Base-by-base conservation (phyloP, 371 early-diverging fungal genomes). In the Lichtheimia ramosa region DNA sequence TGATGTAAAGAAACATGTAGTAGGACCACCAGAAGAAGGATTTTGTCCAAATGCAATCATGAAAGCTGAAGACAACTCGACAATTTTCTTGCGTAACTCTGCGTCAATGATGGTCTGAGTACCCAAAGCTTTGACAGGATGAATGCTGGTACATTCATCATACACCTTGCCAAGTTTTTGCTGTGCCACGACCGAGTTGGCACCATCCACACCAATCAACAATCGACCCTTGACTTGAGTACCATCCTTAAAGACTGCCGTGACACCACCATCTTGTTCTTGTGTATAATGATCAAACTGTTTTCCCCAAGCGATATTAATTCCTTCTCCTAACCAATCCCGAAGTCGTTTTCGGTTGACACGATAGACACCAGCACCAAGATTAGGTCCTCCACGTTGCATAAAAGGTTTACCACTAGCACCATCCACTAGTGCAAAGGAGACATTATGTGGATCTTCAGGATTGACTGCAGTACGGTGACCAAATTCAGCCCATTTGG, bases 161-260 rank as follows among this genome's bases (percentile, higher is more conserved):
- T 61, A 69, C 4, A 18, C 5, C 12, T 69, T 12, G 1, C 68
- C 65, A 5, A 67, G 43, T 5, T 62, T 23, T 24, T 68, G 61
- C 15, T 50, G 46, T 50, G 68, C 67, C 2, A 68, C 67, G 0
- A 2, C 21, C 39, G 71, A 71, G 8, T 58, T 56, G n/a, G 61
- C n/a, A 10, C 71, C 71, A 54, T 71, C 71, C 0, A 61, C 71
- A 23, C 65, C 71, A n/a, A 71, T 61, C 3, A 71, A 21, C 2
- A 67, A 5, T 23, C 58, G 48, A 4, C 71, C 71, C 20, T 46
- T 24, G 0, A 49, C 65, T n/a, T 41, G 49, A 0, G 65, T 59
- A 12, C 69, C 70, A 42, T 75, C 79, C 3, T 62, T 59, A 48
- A 78, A 75, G 2, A 43, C 51, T 28, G 61, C 72, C 20, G 39